phyloP scores from a whole-genome alignment of 257 asterid species.

The Lantana camara region DNA sequence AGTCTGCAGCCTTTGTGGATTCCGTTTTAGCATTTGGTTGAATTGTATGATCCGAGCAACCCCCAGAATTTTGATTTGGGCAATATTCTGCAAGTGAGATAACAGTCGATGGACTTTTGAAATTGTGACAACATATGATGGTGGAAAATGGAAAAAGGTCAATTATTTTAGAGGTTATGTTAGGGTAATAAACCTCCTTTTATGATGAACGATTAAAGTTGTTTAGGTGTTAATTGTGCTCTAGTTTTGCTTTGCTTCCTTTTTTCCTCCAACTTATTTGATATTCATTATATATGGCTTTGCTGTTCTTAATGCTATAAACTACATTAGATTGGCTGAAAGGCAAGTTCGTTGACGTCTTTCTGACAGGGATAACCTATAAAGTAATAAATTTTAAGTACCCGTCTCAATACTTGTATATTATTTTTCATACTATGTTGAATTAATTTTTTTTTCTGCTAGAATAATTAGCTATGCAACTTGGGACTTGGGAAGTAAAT shows the following conservation, averaged over 20 bases:
- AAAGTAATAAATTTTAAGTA: neutral
- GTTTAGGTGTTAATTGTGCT: neutral
- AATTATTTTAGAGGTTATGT: neutral
- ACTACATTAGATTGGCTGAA: neutral
- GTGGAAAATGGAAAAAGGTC: neutral
- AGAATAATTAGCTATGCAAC: neutral
- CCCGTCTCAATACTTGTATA: neutral
- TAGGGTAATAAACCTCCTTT: neutral
- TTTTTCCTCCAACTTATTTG: neutral
- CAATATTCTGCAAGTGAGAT: neutral
- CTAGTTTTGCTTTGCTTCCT: neutral
- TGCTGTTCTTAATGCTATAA: neutral
- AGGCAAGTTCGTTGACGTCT: neutral
- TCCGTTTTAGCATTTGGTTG: slow-evolving; percentile 1
- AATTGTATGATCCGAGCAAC: neutral
- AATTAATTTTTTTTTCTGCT: neutral
- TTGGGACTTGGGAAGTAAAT: slow-evolving; percentile 8
- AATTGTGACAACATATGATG: neutral
- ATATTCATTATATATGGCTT: neutral
- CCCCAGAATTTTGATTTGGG: neutral
- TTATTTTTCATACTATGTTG: neutral
- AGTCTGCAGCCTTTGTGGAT: neutral
- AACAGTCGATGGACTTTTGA: neutral
- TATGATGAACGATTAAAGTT: neutral
- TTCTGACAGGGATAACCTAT: neutral